Evolutionary conservation across 2,329 filamentous ascomycete species (phyloP).

Genomic region (Penicillium frequentans): DNA sequence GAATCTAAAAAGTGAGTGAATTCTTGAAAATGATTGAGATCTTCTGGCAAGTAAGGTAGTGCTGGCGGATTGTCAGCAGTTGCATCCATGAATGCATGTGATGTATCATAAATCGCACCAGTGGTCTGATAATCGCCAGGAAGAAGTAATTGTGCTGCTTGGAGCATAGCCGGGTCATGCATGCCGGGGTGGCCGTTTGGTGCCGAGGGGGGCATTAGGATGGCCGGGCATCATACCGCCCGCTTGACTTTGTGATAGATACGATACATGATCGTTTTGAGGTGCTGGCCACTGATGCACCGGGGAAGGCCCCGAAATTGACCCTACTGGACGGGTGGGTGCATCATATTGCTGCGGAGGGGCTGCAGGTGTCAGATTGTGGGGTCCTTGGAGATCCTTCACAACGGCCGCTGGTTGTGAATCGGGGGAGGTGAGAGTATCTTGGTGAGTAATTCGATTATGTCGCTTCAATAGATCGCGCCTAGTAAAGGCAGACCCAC

Average conservation of each 20-base stretch:
- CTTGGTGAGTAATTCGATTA: constrained; percentile 34
- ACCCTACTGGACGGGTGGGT: constrained; percentile 20
- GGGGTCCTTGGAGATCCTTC: constrained; percentile 18
- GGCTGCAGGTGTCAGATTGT: constrained; percentile 16
- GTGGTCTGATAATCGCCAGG: constrained; percentile 30
- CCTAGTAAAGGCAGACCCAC: constrained; percentile 37
- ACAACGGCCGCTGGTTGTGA: constrained; percentile 26
- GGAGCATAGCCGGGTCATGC: constrained; percentile 41
- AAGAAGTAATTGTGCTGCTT: constrained; percentile 35
- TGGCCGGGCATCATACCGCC: constrained; percentile 18
- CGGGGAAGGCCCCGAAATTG: constrained; percentile 22
- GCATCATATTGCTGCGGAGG: constrained; percentile 23
- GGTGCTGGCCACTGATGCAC: constrained; percentile 30
- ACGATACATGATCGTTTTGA: constrained; percentile 22
- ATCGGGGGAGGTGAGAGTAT: constrained; percentile 30
- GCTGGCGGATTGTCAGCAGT: constrained; percentile 18
- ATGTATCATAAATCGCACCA: constrained; percentile 9
- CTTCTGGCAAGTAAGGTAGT: constrained; percentile 32
- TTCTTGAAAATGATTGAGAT: constrained; percentile 37
- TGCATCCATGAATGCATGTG: neutral
- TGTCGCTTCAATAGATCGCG: constrained; percentile 37
- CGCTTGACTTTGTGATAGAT: constrained; percentile 24
- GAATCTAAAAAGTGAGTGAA: constrained; percentile 39
- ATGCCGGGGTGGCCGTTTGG: constrained; percentile 23
- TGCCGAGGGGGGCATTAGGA: constrained; percentile 8